These are phyloP conservation scores for Trifolium subterraneum DNA, from an alignment of 306 rosid species.

Conservation along the genomic window DNA sequence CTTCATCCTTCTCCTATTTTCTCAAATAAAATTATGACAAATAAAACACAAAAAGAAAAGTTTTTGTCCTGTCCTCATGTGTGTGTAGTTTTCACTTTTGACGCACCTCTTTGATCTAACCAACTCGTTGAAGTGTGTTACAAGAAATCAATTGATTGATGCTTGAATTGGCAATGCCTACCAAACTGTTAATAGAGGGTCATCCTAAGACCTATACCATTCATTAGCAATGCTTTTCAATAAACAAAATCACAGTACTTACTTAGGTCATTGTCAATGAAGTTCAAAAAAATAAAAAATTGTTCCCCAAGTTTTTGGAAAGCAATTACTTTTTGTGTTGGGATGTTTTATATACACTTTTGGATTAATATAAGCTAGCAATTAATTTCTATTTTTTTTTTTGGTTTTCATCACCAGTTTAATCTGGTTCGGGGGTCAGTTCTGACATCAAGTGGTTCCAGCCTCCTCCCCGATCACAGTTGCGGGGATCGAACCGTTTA, in stretches of 20 bases:
- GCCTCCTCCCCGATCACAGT: no score
- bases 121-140: slow-evolving; percentile 6
- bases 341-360: no score
- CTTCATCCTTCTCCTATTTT: no score
- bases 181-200: slow-evolving; percentile 34
- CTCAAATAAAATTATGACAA: no score
- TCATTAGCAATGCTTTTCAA: neutral
- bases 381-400: no score
- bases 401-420: no score
- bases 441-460: no score
- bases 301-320: neutral
- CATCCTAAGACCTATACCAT: slow-evolving; percentile 13
- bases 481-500: no score
- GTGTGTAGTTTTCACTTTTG: slow-evolving; percentile 38
- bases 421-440: no score
- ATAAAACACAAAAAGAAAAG: neutral
- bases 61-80: neutral
- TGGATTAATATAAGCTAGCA: no score
- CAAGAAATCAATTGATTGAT: slow-evolving; percentile 20
- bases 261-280: neutral
- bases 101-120: slow-evolving; percentile 28
- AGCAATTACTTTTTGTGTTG: no score
- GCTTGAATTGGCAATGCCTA: slow-evolving; percentile 43
- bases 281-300: neutral
- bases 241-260: no score